These are phyloP conservation scores for Tremella yokohamensis DNA, from an alignment of 768 basidiomycete species.

Conservation along the genomic window DNA sequence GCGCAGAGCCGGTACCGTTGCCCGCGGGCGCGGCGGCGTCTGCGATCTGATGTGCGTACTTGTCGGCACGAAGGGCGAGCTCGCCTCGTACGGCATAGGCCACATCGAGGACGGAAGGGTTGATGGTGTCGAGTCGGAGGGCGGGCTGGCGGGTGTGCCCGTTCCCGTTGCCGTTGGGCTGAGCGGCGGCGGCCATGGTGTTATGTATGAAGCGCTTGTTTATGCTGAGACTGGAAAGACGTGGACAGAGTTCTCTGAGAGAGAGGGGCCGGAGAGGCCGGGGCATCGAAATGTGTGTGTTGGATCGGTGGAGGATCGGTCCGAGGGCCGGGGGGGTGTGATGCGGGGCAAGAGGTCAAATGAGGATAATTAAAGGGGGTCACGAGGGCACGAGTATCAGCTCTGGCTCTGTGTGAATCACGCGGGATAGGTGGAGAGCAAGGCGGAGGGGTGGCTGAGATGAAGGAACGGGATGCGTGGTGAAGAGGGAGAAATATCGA, in stretches of 20 bases:
- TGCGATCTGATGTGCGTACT: slow-evolving; percentile 65
- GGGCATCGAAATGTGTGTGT: too few species aligned
- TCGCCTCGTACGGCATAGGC: slow-evolving; percentile 97
- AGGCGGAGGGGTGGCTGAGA: background rate
- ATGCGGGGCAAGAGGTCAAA: background rate
- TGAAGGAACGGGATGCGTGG: background rate
- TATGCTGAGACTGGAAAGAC: background rate
- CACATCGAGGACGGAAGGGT: slow-evolving; percentile 78
- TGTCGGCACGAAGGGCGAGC: slow-evolving; percentile 89
- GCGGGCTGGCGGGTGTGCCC: slow-evolving; percentile 42
- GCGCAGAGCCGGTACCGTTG: background rate
- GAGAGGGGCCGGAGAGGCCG: background rate
- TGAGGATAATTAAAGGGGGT: background rate
- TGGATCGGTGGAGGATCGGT: background rate
- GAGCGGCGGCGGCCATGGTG: slow-evolving; percentile 6
- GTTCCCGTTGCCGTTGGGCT: slow-evolving; percentile 6
- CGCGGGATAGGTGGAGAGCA: background rate
- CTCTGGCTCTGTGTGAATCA: background rate
- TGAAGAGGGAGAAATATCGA: background rate
- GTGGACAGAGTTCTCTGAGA: background rate
- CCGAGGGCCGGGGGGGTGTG: background rate
- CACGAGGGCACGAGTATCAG: background rate
- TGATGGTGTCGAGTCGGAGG: slow-evolving; percentile 69
- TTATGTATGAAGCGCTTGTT: background rate
- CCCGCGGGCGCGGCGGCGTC: slow-evolving; percentile 1